phyloP scores from a whole-genome alignment of 306 rosid species.

The Arachis hypogaea region DNA sequence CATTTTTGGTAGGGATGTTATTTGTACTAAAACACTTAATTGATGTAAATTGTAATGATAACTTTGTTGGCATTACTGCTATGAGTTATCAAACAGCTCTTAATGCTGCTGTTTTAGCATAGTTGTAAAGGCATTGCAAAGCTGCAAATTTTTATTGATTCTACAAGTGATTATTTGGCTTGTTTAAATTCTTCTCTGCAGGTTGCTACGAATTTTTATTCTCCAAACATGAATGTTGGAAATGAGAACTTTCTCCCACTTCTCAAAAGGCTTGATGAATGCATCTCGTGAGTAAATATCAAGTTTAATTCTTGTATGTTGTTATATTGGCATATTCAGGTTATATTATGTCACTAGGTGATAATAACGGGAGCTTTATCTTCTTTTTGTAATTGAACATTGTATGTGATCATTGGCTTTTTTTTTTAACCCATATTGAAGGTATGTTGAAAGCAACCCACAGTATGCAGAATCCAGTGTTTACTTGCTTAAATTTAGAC shows the following conservation, averaged over 20 bases:
- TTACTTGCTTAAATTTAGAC: constrained; percentile 94
- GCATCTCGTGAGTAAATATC: constrained; percentile 83
- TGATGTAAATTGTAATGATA: background rate
- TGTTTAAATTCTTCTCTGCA: constrained; percentile 50
- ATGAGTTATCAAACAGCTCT: background rate
- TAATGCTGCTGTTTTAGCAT: constrained; percentile 14
- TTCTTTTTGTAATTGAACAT: constrained; percentile 23
- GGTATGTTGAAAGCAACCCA: constrained; percentile 93
- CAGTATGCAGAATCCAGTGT: constrained; percentile 97
- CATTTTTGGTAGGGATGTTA: constrained; percentile 5
- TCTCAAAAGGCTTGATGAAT: constrained; percentile 93
- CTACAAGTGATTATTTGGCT: constrained; percentile 29
- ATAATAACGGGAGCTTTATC: constrained; percentile 21
- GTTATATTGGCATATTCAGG: constrained; percentile 17
- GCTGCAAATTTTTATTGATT: constrained; percentile 22
- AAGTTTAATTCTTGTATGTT: constrained; percentile 32
- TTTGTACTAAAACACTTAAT: constrained; percentile 1
- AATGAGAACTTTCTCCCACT: constrained; percentile 86
- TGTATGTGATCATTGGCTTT: constrained; percentile 28
- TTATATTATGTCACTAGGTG: background rate
- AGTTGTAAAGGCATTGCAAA: constrained; percentile 19
- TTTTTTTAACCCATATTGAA: constrained; percentile 45
- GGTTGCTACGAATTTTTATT: constrained; percentile 88
- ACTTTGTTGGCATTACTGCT: constrained; percentile 12
- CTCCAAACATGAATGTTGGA: constrained; percentile 90